Percentiles rank a stretch among this genome's conserved stretches.
These are phyloP conservation scores for Exsudoporus frostii DNA, from an alignment of 768 basidiomycete species.

Conservation along the genomic window DNA sequence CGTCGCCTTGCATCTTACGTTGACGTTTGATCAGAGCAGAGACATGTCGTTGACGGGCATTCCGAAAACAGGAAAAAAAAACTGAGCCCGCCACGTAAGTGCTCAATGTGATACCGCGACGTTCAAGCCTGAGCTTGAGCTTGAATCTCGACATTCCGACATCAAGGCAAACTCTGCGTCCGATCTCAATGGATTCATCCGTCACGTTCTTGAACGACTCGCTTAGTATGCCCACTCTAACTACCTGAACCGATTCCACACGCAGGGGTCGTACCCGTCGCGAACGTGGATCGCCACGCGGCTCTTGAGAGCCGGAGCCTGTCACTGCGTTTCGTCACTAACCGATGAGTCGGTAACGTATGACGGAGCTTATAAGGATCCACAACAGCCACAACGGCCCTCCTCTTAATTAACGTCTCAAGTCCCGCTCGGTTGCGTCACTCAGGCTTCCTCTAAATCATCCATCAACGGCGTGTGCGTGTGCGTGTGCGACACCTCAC, in stretches of 20 bases:
- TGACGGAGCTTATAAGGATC: not conserved
- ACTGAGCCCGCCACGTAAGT: not conserved
- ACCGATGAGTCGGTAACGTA: conserved; percentile 3
- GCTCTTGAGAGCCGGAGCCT: not conserved
- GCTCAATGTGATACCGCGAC: not conserved
- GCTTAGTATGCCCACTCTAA: not conserved
- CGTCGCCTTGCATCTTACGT: not conserved
- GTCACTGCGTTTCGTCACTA: not conserved
- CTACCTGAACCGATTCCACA: not conserved
- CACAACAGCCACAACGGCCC: not conserved
- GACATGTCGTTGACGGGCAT: not conserved
- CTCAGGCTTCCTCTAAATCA: not conserved
- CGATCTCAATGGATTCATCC: not conserved
- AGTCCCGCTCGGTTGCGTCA: not conserved
- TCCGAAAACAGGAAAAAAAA: not conserved
- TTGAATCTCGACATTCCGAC: not conserved
- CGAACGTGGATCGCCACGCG: not conserved
- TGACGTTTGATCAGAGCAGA: not conserved
- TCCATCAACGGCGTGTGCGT: not conserved
- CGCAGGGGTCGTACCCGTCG: not conserved
- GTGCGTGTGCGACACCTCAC: not conserved
- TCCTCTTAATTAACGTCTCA: not conserved
- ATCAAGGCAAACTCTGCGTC: not conserved
- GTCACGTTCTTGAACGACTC: not conserved
- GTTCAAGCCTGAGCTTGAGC: no score